Evolutionary conservation across 106 monocot species (phyloP), one percentile per base, ranked within the genome.

Genomic region (Triglochin maritima): DNA sequence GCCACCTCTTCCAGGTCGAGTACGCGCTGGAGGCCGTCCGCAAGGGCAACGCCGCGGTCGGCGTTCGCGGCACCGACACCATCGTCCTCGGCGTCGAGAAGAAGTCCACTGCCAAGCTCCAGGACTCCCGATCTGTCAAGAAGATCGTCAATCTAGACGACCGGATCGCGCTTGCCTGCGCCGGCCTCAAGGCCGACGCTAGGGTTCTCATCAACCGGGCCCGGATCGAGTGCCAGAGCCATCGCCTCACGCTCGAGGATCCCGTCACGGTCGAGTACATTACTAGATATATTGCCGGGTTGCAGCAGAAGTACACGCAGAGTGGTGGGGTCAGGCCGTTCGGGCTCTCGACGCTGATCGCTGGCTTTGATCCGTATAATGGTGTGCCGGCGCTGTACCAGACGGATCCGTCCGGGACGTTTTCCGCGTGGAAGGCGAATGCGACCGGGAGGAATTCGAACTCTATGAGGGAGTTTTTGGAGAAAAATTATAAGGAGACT

Each of bases 251-350:
- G 6, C 77, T 90, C 4, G 87, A 87, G 68, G 95, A 90, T 43
- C 83, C 90, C 8, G 90, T 86, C 17, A 96, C 90, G 4, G 95
- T 96, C 4, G 90, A 88, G 81, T 96, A 96, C 71, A 96, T 90
- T 58, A 96, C 95, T 3, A 81, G 87, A 13, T 88, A 87, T 74
- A 90, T 96, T 58, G 87, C 95, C 14, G 90, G 95, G 3, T 76
- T 96, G 13, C 95, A 96, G 80, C 95, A 95, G 77, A 95, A 90
- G 76, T 90, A 95, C 81, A 95, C 95, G 10, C 95, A 95, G 79
- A 90, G 90, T 56, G 90, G 90, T 2, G 95, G 95, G 2, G 95
- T 95, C 47, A 70, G 95, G 71, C 95, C 95, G 0, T 95, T 90
- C 63, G 95, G 95, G 4, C 85, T 95, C 46, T 87, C 90, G 3